Evolutionary conservation across 805 yeast species (phyloP), one percentile per base, ranked within the genome.

Genomic region (Yamadazyma paraphyllophila): DNA sequence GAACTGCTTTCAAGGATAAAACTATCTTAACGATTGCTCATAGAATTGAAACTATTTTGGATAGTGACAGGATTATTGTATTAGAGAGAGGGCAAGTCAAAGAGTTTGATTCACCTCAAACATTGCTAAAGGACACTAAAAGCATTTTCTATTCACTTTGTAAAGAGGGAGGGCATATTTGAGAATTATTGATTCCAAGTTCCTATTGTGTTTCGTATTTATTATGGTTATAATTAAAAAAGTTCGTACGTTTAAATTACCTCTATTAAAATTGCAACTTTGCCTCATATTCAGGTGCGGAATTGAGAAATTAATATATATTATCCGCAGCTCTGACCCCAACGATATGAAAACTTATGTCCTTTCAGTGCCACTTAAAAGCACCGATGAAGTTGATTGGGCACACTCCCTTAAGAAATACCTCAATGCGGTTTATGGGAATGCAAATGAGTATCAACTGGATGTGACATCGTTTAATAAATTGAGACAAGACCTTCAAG

Each of bases 341-440:
- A 29, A 11, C 11, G 31, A 29, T 4, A 63, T 63, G 67, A 63
- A 59, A 45, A 62, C 66, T 1, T 53, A 51, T 37, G 42, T 62
- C 2, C 54, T 60, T 30, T 36, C 55, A n/a, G 49, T 61, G 7
- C 68, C 68, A 5, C 41, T 45, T 2, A 79, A 78, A 54, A 64
- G 66, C 26, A 77, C 89, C 0, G 79, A 76, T 26, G 81, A 74
- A 12, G 65, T 80, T 48, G 86, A 83, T 59, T 88, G 96, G 95
- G 51, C 65, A 0, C 64, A 73, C 13, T 83, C 90, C 0, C 64
- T 88, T 50, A 75, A 73, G 51, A 59, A 69, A 7, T 87, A 83
- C 48, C 71, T 88, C 33, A 61, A 74, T 13, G 69, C 79, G 7
- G 65, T 82, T 0, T 88, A 88, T 58, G 96, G 96, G 10, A 64